Conservation (phyloP, 148 eudicot species). For the Rhododendron simsii region DNA sequence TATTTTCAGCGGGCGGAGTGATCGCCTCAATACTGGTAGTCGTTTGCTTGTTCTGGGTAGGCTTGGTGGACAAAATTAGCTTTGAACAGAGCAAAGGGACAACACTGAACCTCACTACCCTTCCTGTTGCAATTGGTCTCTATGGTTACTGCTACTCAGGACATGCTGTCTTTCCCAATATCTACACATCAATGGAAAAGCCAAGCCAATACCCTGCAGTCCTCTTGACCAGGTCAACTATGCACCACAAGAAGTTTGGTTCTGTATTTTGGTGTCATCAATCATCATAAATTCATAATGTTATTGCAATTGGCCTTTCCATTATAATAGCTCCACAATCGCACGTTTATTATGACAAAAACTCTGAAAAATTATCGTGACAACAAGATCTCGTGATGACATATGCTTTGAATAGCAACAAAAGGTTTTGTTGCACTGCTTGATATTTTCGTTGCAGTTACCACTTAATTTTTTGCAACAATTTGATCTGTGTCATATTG, state of each 20-base stretch:
- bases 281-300: neutral
- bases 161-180: conserved; percentile 95
- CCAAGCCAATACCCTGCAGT: conserved; percentile 61
- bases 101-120: conserved; percentile 53
- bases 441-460: neutral
- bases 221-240: conserved; percentile 63
- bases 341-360: neutral
- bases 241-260: neutral
- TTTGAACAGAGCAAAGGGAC: conserved; percentile 41
- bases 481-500: neutral
- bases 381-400: neutral
- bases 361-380: neutral
- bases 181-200: conserved; percentile 82
- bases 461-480: neutral
- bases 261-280: neutral
- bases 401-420: neutral
- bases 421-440: neutral
- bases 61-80: conserved; percentile 69
- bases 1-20: conserved; percentile 84
- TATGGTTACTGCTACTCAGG: conserved; percentile 91
- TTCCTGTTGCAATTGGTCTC: conserved; percentile 91
- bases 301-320: neutral
- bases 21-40: conserved; percentile 80
- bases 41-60: conserved; percentile 75
- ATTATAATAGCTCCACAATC: neutral